A percentile compares a stretch with the other conserved stretches of the same genome.
phyloP scores from a whole-genome alignment of 2,329 filamentous ascomycete species.

The Alternaria angustiovoidea region DNA sequence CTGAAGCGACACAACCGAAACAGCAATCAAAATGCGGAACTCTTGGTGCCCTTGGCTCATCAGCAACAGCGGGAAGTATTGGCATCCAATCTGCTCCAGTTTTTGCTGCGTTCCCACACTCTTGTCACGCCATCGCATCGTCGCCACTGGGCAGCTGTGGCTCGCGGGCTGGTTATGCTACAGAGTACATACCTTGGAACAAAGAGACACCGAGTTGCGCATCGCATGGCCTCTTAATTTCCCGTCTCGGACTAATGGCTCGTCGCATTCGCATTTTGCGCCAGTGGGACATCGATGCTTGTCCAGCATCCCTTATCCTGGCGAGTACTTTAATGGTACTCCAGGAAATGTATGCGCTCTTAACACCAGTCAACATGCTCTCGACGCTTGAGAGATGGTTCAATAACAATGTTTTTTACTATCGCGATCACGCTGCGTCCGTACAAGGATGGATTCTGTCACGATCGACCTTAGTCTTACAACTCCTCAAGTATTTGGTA shows the following conservation, averaged over 20 bases:
- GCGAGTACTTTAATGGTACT: background rate
- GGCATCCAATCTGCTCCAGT: conserved; percentile 6
- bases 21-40: conserved; percentile 6
- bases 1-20: conserved; percentile 8
- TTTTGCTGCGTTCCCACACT: background rate
- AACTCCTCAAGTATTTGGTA: background rate
- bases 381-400: background rate
- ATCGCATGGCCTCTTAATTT: background rate
- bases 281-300: background rate
- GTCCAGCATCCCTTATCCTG: background rate
- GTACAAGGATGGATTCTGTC: background rate
- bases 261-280: background rate
- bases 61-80: conserved; percentile 7
- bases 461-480: background rate
- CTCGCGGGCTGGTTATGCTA: background rate
- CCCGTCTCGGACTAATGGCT: conserved; percentile 3
- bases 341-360: background rate
- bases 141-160: background rate
- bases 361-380: background rate
- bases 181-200: background rate
- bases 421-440: background rate
- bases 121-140: conserved; percentile 1
- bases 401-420: background rate
- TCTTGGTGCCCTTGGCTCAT: conserved; percentile 11
- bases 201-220: background rate